Evolutionary conservation across 345 rosid species (phyloP).

Genomic region (Kandelia obovata): DNA sequence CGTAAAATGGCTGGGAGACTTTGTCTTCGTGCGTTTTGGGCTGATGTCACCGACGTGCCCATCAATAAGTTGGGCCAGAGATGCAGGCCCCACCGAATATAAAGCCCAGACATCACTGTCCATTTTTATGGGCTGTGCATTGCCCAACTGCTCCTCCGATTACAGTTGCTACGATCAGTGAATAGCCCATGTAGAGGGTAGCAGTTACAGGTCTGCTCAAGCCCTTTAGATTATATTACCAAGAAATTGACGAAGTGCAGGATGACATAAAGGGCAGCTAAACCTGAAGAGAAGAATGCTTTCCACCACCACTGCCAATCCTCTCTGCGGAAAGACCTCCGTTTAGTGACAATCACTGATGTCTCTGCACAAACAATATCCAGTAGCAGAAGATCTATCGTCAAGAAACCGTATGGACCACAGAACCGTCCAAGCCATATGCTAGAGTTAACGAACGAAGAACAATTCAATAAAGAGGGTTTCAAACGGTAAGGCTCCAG

Average conservation of each 20-base stretch:
- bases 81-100: too few relatives aligned
- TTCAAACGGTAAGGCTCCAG: conserved; percentile 79
- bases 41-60: too few relatives aligned
- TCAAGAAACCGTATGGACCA: conserved; percentile 68
- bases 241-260: conserved; percentile 70
- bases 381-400: conserved; percentile 59
- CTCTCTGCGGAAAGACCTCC: conserved; percentile 78
- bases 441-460: conserved; percentile 62
- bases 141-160: conserved; percentile 19
- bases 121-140: too few relatives aligned
- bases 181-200: conserved; percentile 66
- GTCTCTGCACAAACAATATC: conserved; percentile 72
- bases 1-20: too few relatives aligned
- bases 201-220: conserved; percentile 77
- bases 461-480: conserved; percentile 74
- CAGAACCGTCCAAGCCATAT: conserved; percentile 84
- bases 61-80: too few relatives aligned
- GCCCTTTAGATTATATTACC: conserved; percentile 67
- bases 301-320: conserved; percentile 94
- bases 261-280: conserved; percentile 66
- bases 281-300: conserved; percentile 76
- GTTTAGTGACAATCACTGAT: conserved; percentile 71
- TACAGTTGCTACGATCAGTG: conserved; percentile 67
- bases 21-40: too few relatives aligned
- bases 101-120: too few relatives aligned